Evolutionary conservation across 176 grass and related monocot genomes (phyloP).

Genomic region (Oryza rufipogon): DNA sequence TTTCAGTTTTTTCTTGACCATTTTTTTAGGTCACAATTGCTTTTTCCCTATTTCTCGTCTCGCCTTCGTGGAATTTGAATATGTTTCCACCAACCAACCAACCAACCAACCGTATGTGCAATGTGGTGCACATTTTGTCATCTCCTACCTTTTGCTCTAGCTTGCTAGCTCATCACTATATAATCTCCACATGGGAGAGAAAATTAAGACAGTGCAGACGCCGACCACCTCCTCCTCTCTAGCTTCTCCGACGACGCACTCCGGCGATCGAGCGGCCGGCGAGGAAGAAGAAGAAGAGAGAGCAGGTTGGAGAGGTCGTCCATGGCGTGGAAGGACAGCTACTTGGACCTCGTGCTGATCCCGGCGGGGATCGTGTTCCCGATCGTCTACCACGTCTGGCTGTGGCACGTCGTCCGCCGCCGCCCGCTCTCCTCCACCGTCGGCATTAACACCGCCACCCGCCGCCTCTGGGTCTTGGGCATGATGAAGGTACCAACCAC

Average conservation of each 20-base stretch:
- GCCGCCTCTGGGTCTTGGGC: slow-evolving; percentile 72
- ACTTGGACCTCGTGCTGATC: slow-evolving; percentile 75
- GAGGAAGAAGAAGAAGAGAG: background rate
- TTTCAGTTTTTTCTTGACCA: slow-evolving; percentile 18
- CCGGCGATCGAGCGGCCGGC: too few relatives aligned
- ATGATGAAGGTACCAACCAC: slow-evolving; percentile 61
- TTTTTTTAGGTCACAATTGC: slow-evolving; percentile 34
- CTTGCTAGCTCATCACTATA: background rate
- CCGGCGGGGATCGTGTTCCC: slow-evolving; percentile 62
- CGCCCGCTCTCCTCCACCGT: slow-evolving; percentile 60
- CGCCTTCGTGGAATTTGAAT: slow-evolving; percentile 22
- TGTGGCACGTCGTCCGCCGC: slow-evolving; percentile 53
- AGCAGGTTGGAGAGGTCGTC: background rate
- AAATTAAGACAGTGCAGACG: background rate
- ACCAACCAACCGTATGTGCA: background rate
- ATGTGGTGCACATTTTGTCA: slow-evolving; percentile 27
- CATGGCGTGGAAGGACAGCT: slow-evolving; percentile 65
- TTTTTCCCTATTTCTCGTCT: background rate
- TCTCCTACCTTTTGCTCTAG: background rate
- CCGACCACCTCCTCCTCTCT: background rate
- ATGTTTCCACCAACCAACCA: slow-evolving; percentile 36
- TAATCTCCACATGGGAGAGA: slow-evolving; percentile 8
- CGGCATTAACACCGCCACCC: slow-evolving; percentile 67
- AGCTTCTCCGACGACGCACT: background rate
- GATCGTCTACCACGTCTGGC: slow-evolving; percentile 73